Conservation (phyloP, 345 rosid species). For the Salix exigua region DNA sequence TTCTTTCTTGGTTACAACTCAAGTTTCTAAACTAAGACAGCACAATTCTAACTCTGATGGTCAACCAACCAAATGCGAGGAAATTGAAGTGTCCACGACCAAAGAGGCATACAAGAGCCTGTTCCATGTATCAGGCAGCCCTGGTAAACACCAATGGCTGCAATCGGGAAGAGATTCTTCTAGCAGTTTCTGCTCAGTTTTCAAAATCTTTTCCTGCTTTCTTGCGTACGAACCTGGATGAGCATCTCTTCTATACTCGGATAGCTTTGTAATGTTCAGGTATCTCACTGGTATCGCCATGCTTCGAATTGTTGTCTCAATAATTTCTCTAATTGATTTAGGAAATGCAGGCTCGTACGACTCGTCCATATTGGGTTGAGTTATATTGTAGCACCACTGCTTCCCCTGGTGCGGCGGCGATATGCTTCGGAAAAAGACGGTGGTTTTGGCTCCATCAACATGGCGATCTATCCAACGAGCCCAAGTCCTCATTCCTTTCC, state of each 20-base stretch:
- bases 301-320: conserved; percentile 22
- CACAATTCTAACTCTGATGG: not conserved
- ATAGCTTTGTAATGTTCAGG: conserved; percentile 41
- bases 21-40: not conserved
- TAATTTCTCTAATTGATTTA: conserved; percentile 15
- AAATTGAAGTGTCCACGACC: conserved; percentile 12
- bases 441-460: conserved; percentile 26
- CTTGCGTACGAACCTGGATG: conserved; percentile 46
- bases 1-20: too few relatives aligned
- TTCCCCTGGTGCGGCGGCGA: conserved; percentile 44
- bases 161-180: conserved; percentile 37
- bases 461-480: conserved; percentile 39
- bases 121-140: conserved; percentile 63
- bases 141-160: conserved; percentile 67
- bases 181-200: conserved; percentile 7
- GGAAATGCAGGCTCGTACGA: conserved; percentile 22
- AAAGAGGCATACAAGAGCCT: conserved; percentile 38
- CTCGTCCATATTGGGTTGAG: conserved; percentile 30
- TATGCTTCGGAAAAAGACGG: conserved; percentile 41
- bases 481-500: conserved; percentile 44
- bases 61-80: not conserved
- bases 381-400: conserved; percentile 28
- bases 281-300: conserved; percentile 34
- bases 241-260: conserved; percentile 38
- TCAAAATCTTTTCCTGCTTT: conserved; percentile 15